Conservation (phyloP, 2,329 filamentous ascomycete species). For the Aschersonia sp. region DNA sequence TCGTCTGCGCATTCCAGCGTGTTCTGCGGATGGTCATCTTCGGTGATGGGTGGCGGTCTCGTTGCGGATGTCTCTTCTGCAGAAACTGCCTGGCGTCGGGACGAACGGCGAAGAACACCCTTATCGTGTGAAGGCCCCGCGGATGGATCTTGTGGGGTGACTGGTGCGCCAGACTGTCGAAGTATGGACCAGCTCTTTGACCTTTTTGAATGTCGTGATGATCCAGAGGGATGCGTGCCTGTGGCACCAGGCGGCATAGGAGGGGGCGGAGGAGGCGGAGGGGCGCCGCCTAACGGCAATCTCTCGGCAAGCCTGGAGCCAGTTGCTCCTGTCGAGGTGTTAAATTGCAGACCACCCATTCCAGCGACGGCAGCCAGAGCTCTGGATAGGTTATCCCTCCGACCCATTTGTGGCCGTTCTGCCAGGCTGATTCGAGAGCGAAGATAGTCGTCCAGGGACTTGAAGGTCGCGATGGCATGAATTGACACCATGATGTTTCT, state of each 20-base stretch:
- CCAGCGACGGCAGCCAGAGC: slow-evolving; percentile 67
- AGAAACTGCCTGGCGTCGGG: slow-evolving; percentile 40
- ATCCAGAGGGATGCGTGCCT: slow-evolving; percentile 25
- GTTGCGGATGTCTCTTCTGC: slow-evolving; percentile 36
- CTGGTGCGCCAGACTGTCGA: slow-evolving; percentile 22
- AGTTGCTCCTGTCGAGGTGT: slow-evolving; percentile 26
- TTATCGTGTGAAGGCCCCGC: slow-evolving; percentile 44
- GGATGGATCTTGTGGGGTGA: slow-evolving; percentile 25
- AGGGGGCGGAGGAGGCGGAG: slow-evolving; percentile 13
- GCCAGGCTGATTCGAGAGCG: slow-evolving; percentile 74
- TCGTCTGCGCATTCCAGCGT: slow-evolving; percentile 89
- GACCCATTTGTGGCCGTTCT: slow-evolving; percentile 48
- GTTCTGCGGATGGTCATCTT: slow-evolving; percentile 49
- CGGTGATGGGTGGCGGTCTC: slow-evolving; percentile 34
- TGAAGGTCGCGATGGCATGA: slow-evolving; percentile 96
- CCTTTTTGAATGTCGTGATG: slow-evolving; percentile 26
- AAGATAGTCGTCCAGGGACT: slow-evolving; percentile 89
- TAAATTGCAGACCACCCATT: slow-evolving; percentile 46
- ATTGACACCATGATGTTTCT: slow-evolving; percentile 97
- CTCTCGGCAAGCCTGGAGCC: slow-evolving; percentile 32
- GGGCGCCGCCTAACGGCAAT: slow-evolving; percentile 21
- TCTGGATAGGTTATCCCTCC: slow-evolving; percentile 51
- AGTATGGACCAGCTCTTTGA: slow-evolving; percentile 30
- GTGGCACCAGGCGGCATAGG: slow-evolving; percentile 3
- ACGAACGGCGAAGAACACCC: slow-evolving; percentile 43